Evolutionary conservation across 2,329 filamentous ascomycete genomes (phyloP).

Genomic region (Chaetomium globosum): DNA sequence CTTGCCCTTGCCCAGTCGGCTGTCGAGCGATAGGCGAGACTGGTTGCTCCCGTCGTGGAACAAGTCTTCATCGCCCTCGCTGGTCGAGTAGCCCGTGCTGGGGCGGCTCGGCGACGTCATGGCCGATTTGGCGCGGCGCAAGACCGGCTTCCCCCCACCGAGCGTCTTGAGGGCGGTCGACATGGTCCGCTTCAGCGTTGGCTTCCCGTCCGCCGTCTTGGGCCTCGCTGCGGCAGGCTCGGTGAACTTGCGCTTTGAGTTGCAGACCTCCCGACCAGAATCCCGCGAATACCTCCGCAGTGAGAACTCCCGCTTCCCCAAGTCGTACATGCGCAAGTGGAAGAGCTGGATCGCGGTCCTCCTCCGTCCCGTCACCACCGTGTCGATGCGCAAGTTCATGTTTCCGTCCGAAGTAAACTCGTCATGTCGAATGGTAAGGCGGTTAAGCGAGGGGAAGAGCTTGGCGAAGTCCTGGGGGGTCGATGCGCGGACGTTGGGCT

Average conservation of each 20-base stretch:
- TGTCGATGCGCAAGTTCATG: conserved; percentile 93
- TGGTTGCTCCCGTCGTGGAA: conserved; percentile 34
- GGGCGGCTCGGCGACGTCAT: conserved; percentile 41
- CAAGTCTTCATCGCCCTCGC: conserved; percentile 42
- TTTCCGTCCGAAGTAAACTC: conserved; percentile 89
- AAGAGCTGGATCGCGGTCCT: conserved; percentile 77
- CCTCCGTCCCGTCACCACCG: conserved; percentile 66
- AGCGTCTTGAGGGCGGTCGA: conserved; percentile 55
- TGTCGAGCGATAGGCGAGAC: conserved; percentile 40
- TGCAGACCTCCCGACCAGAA: conserved; percentile 90
- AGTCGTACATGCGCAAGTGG: conserved; percentile 91
- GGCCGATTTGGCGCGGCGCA: conserved; percentile 45
- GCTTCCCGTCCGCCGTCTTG: conserved; percentile 43
- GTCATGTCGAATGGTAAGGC: conserved; percentile 83
- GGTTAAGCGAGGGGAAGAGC: conserved; percentile 82
- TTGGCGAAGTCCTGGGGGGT: conserved; percentile 80
- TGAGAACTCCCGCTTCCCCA: conserved; percentile 84
- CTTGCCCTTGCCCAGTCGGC: conserved; percentile 31
- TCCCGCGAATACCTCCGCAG: conserved; percentile 88
- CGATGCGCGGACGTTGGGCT: conserved; percentile 70
- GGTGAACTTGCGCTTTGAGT: conserved; percentile 71
- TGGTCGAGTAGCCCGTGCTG: conserved; percentile 44
- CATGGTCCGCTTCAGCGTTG: conserved; percentile 52
- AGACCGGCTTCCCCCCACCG: conserved; percentile 41
- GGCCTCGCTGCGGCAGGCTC: conserved; percentile 60